Conservation (phyloP, 345 rosid species). For the Limnanthes douglasii region DNA sequence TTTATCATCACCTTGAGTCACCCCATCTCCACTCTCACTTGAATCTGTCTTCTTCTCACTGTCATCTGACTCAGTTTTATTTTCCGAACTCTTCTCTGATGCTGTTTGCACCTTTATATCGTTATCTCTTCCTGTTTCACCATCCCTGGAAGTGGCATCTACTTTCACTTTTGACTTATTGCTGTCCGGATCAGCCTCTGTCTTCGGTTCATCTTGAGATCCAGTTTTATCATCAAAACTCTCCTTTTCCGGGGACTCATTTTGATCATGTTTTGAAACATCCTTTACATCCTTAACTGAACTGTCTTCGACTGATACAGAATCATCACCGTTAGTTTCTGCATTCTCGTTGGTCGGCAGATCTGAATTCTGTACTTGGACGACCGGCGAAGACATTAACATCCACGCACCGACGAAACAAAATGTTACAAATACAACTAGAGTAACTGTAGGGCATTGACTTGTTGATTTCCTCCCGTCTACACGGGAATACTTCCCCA, state of each 20-base stretch:
- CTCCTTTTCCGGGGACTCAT: constrained; percentile 6
- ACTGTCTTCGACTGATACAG: too few relatives aligned
- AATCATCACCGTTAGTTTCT: too few relatives aligned
- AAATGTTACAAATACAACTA: constrained; percentile 44
- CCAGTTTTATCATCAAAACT: constrained; percentile 10
- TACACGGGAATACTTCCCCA: constrained; percentile 42
- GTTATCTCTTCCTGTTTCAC: constrained; percentile 13
- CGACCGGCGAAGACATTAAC: constrained; percentile 61
- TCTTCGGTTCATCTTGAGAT: constrained; percentile 14
- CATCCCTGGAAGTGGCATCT: constrained; percentile 18
- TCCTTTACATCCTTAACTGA: too few relatives aligned
- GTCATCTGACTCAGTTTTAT: constrained; percentile 13
- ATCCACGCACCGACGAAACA: constrained; percentile 79
- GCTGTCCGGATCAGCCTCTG: constrained; percentile 11
- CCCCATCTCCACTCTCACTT: constrained; percentile 11
- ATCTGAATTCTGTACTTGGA: constrained; percentile 22
- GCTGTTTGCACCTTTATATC: constrained; percentile 15
- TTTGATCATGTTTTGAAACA: too few relatives aligned
- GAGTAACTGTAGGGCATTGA: constrained; percentile 43
- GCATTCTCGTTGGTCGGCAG: constrained; percentile 7
- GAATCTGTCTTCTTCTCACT: constrained; percentile 18
- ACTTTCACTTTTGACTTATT: constrained; percentile 11
- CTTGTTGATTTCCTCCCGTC: constrained; percentile 50
- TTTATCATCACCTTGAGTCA: constrained; percentile 11
- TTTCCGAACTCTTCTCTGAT: constrained; percentile 24